Evolutionary conservation across 1,284 basidiomycete species (phyloP).

Genomic region (Apiotrichum montevideense): DNA sequence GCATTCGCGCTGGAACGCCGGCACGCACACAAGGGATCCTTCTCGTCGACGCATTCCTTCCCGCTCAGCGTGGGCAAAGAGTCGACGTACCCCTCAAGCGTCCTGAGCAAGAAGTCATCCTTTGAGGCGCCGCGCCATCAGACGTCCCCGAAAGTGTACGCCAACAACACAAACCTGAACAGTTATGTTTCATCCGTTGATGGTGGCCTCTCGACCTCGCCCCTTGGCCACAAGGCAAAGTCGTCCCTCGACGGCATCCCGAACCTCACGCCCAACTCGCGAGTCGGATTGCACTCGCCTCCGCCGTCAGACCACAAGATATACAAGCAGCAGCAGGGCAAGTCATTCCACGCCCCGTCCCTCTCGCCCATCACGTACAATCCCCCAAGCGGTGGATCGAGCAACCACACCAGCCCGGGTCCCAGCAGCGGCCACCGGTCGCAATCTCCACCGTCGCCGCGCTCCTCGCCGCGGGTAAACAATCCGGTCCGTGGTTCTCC

Average conservation of each 20-base stretch:
- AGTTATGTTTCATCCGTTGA: background rate
- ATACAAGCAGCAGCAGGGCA: background rate
- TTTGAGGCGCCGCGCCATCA: background rate
- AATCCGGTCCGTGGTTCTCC: background rate
- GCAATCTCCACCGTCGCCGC: background rate
- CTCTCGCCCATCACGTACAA: background rate
- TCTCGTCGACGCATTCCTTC: background rate
- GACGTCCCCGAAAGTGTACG: background rate
- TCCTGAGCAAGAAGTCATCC: background rate
- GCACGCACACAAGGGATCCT: background rate
- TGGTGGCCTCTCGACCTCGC: background rate
- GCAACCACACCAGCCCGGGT: background rate
- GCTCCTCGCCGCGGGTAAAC: background rate
- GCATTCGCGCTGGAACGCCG: background rate
- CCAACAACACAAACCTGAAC: background rate
- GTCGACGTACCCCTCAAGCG: background rate
- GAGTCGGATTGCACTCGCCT: background rate
- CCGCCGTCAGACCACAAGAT: background rate
- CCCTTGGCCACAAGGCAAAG: background rate
- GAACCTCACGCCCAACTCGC: slow-evolving; percentile 2
- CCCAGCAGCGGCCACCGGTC: background rate
- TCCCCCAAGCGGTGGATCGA: background rate
- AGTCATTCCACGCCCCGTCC: background rate
- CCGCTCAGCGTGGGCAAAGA: background rate
- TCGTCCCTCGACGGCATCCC: background rate